Evolutionary conservation across 441 rosid species (phyloP).

Genomic region (Gossypium schwendimanii): DNA sequence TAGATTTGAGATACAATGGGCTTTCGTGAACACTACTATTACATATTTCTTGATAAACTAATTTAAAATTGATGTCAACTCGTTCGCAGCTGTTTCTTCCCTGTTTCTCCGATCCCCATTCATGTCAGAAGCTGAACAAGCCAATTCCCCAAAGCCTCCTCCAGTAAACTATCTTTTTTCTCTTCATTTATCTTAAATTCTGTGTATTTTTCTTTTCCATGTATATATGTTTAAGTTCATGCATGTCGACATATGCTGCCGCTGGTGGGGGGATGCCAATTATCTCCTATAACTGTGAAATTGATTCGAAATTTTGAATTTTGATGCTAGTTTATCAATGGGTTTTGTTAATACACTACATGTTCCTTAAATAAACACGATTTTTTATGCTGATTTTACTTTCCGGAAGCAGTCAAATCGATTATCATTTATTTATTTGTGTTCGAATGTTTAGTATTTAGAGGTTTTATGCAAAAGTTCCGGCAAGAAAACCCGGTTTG

Average conservation of each 20-base stretch:
- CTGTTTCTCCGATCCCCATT: neutral
- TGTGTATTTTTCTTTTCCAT: neutral
- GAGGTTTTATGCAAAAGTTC: constrained; percentile 52
- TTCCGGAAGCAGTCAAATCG: neutral
- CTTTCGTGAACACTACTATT: neutral
- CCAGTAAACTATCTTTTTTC: constrained; percentile 18
- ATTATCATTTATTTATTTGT: neutral
- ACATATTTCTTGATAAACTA: neutral
- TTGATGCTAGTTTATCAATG: neutral
- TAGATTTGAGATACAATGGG: neutral
- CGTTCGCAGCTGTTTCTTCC: neutral
- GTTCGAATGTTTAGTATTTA: constrained; percentile 26
- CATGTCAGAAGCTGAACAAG: constrained; percentile 24
- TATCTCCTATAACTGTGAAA: neutral
- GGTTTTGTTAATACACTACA: neutral
- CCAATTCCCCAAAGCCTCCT: constrained; percentile 18
- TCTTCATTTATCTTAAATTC: neutral
- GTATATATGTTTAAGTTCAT: neutral
- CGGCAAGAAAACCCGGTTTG: constrained; percentile 50
- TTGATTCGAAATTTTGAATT: neutral
- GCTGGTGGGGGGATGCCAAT: neutral
- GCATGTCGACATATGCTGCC: neutral
- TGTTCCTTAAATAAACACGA: neutral
- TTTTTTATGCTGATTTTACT: neutral
- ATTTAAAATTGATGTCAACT: neutral